Base-by-base conservation (phyloP, 2,329 filamentous ascomycete species). In the Fusarium xylarioides region DNA sequence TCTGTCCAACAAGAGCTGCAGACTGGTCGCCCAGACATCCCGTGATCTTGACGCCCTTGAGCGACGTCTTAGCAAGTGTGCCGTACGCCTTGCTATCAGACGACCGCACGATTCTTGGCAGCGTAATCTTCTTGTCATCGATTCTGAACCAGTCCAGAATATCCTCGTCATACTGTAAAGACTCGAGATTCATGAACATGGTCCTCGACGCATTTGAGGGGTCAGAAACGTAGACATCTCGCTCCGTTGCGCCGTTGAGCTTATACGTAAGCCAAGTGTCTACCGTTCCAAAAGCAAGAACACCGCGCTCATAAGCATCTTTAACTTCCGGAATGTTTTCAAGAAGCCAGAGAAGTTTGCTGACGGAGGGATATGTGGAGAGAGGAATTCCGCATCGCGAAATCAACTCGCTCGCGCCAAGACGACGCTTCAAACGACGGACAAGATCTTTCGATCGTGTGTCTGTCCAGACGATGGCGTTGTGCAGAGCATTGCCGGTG, bases 121-220 rank as follows among this genome's bases (percentile, higher is more conserved):
- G 85, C 54, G 86, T 86, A 66, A 95, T 83, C 80, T 94, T 95
- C 52, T 85, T 88, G 62, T 85, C 83, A 80, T 95, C 91, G 47
- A 95, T 82, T 46, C 89, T 86, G 84, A 95, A 95, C 84, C 94
- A 95, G 52, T 92, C 86, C 35, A 95, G 84, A 54, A 95, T 87
- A 57, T 88, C 87, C 53, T 92, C 88, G 77, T 94, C 92, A 80
- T 95, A 96, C 76, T 94, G 82, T 49, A 94, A 85, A 3, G 89
- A 93, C 77, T 93, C 87, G 37, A 95, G 86, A 81, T 95, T 93
- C 90, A 95, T 93, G 82, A 96, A 95, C 93, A 95, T 95, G 47
- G 93, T 95, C 74, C 70, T 86, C 7, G 92, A 94, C n/a, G 93
- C 93, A 80, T 96, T 96, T 65, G 92, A 92, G 11, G 91, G 89